Evolutionary conservation across 371 early-diverging fungal species (phyloP), one percentile per base, ranked within the genome.

Genomic region (Mortierella sp.): DNA sequence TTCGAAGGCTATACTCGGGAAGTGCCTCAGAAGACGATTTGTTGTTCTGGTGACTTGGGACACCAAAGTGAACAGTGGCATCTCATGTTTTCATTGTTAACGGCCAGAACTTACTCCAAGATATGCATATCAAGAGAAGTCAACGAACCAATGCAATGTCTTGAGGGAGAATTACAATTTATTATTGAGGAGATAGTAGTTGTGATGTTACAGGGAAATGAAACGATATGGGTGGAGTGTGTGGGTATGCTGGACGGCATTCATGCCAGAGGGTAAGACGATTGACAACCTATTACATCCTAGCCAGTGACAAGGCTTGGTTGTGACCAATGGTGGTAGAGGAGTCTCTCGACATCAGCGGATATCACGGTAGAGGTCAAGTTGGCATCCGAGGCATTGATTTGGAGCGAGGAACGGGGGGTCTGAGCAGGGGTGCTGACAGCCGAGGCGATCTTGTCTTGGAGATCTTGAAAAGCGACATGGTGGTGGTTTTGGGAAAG

Each of bases 371-470:
- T 44, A 48, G 27, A 55, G 43, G 74, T 27, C 18, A 35, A 38
- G 14, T 32, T 51, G 51, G 75, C 32, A 38, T 78, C 79, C 38
- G 35, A 32, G 21, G 75, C 41, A 29, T 55, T 68, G 60, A 76
- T 76, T 32, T 78, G 78, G 55, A 80, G 44, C 48, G 79, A 83
- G 51, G 83, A 51, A 10, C 79, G 76, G 12, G 83, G 79, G 27
- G 79, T 81, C 68, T 81, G 76, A 29, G 63, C n/a, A 21, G 81
- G 81, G 10, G 81, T 75, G 77, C 44, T 72, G 70, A 70, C 65
- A 29, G 80, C 72, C 14, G 83, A 83, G 65, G 77, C 49, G n/a
- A 77, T 76, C 75, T 76, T 83, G 83, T 83, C 83, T 83, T 83
- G 72, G 75, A 63, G 55, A 75, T 35, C 78, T 76, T 83, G 79